Percentiles rank a stretch among this genome's conserved stretches.
phyloP scores from a whole-genome alignment of 257 asterid species.

The Solanum ossicruentum region DNA sequence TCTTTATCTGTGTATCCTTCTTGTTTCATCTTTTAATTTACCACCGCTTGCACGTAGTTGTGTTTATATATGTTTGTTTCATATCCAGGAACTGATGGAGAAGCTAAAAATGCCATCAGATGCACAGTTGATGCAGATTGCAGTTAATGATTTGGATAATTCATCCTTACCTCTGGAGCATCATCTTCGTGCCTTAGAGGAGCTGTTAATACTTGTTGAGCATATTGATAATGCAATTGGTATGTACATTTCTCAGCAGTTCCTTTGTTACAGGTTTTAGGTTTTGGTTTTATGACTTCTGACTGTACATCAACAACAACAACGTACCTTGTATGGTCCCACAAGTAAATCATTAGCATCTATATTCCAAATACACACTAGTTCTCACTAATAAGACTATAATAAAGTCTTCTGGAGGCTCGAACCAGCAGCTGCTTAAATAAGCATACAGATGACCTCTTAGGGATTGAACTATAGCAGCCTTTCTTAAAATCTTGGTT shows the following conservation, averaged over 20 bases:
- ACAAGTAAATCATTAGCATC: background rate
- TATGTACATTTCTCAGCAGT: slow-evolving; percentile 6
- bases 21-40: background rate
- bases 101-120: slow-evolving; percentile 71
- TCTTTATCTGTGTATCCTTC: background rate
- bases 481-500: background rate
- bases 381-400: background rate
- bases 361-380: background rate
- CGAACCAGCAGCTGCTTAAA: background rate
- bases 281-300: background rate
- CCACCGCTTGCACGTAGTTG: background rate
- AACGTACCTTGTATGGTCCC: background rate
- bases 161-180: slow-evolving; percentile 49
- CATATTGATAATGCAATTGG: slow-evolving; percentile 88
- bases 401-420: background rate
- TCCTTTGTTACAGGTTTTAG: background rate
- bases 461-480: background rate
- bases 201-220: slow-evolving; percentile 77
- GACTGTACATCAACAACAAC: background rate
- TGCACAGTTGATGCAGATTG: slow-evolving; percentile 62
- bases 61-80: background rate
- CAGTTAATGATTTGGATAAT: slow-evolving; percentile 68
- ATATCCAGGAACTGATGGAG: slow-evolving; percentile 57
- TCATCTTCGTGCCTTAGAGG: slow-evolving; percentile 70
- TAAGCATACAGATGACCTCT: background rate